Percentiles rank a stretch among this genome's conserved stretches.
phyloP scores from a whole-genome alignment of 2,329 filamentous ascomycete species.

The Exophiala sideris region DNA sequence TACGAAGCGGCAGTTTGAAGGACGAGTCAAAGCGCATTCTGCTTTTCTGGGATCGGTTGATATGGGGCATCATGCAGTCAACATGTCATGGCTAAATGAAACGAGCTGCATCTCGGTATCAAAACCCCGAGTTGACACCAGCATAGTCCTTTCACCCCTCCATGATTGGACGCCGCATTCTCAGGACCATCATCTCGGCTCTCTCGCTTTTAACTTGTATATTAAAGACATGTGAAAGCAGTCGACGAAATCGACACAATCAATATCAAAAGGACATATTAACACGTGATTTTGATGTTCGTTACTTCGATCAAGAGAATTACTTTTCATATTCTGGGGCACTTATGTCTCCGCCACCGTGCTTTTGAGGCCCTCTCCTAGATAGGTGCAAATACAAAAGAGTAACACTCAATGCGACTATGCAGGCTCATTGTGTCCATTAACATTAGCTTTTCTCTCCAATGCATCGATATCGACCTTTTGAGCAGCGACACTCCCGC shows the following conservation, averaged over 20 bases:
- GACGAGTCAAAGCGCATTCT: too few relatives aligned
- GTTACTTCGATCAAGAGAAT: too few relatives aligned
- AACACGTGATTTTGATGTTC: too few relatives aligned
- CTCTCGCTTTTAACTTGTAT: too few relatives aligned
- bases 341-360: too few relatives aligned
- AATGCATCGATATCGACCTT: slow-evolving; percentile 38
- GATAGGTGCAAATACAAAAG: background rate
- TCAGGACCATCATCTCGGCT: too few relatives aligned
- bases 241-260: too few relatives aligned
- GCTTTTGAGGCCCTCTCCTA: background rate
- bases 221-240: too few relatives aligned
- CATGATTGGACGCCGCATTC: too few relatives aligned
- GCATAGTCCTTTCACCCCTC: background rate
- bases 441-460: slow-evolving; percentile 36
- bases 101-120: slow-evolving; percentile 1
- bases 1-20: too few relatives aligned
- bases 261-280: too few relatives aligned
- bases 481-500: slow-evolving; percentile 16
- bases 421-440: slow-evolving; percentile 8
- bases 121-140: background rate
- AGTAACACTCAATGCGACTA: background rate
- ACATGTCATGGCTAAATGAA: background rate
- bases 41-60: background rate
- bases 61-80: background rate
- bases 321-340: too few relatives aligned